Evolutionary conservation across 768 basidiomycete species (phyloP).

Genomic region (Saitozyma podzolica): DNA sequence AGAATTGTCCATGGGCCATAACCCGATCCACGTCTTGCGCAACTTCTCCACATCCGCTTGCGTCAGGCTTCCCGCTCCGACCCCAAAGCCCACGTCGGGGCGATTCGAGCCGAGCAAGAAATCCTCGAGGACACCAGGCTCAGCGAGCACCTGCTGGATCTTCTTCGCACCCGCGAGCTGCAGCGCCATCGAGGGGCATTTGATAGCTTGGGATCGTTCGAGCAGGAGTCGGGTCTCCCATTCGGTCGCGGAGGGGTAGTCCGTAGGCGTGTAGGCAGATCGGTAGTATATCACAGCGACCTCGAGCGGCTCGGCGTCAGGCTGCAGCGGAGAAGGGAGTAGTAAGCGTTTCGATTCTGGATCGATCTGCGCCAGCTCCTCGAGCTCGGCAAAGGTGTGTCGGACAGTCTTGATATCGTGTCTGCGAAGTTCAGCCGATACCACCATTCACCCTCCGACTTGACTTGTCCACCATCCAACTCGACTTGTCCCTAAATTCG

Average conservation of each 20-base stretch:
- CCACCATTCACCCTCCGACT: neutral
- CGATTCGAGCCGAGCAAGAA: conserved; percentile 59
- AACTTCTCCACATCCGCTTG: conserved; percentile 60
- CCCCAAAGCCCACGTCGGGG: conserved; percentile 44
- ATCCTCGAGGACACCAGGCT: conserved; percentile 68
- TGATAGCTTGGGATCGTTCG: conserved; percentile 81
- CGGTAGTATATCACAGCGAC: conserved; percentile 90
- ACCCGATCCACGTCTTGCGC: conserved; percentile 76
- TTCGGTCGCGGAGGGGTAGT: conserved; percentile 63
- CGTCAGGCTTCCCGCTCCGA: conserved; percentile 25
- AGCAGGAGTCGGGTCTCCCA: conserved; percentile 75
- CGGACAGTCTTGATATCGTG: conserved; percentile 73
- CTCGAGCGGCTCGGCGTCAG: conserved; percentile 57
- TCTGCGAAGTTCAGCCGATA: conserved; percentile 54
- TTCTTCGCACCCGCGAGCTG: conserved; percentile 97
- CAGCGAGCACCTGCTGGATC: conserved; percentile 82
- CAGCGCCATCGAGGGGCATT: conserved; percentile 84
- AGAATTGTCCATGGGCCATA: conserved; percentile 72
- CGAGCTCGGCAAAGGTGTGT: conserved; percentile 72
- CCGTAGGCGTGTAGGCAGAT: conserved; percentile 78
- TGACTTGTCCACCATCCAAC: neutral
- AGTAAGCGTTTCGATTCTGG: conserved; percentile 41
- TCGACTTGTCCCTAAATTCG: too few species aligned
- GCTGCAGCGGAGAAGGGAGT: conserved; percentile 51
- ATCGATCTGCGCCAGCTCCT: conserved; percentile 60